Percentiles rank a stretch among this genome's conserved stretches.
Conservation (phyloP, 768 basidiomycete species). For the Leccinum arenicola region DNA sequence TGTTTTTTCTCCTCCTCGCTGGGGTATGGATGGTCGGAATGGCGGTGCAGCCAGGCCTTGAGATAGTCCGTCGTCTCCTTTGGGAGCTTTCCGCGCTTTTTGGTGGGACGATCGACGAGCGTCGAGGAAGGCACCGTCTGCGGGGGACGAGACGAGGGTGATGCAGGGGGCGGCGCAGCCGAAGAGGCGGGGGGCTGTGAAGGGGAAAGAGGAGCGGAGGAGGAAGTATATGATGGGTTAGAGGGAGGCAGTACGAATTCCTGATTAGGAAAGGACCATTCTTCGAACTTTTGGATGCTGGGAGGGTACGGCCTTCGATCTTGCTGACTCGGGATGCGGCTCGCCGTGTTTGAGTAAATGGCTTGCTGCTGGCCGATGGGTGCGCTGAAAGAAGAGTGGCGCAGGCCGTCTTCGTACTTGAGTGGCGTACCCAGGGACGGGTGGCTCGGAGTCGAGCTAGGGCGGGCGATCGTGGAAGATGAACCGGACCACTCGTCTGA, state of each 20-base stretch:
- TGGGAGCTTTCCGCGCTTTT: constrained; percentile 84
- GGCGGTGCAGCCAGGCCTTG: constrained; percentile 85
- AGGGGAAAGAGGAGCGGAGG: constrained; percentile 41
- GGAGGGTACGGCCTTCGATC: constrained; percentile 53
- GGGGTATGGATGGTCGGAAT: constrained; percentile 87
- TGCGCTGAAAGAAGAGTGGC: constrained; percentile 65
- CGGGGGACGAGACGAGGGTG: constrained; percentile 48
- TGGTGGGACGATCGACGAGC: constrained; percentile 72
- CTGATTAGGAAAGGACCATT: constrained; percentile 65
- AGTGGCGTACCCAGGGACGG: constrained; percentile 45
- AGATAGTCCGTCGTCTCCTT: constrained; percentile 89
- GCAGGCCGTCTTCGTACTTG: constrained; percentile 70
- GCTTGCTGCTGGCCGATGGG: constrained; percentile 51
- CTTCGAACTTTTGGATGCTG: constrained; percentile 56
- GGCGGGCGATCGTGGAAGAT: constrained; percentile 59
- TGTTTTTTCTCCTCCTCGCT: constrained; percentile 84
- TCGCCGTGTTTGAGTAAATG: constrained; percentile 57
- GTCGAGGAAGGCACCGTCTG: constrained; percentile 50
- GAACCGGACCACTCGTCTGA: constrained; percentile 55
- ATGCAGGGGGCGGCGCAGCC: constrained; percentile 41
- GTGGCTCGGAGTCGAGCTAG: constrained; percentile 65
- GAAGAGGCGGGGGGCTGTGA: constrained; percentile 28
- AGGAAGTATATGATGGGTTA: constrained; percentile 11
- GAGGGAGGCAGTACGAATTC: constrained; percentile 49
- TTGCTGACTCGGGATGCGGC: constrained; percentile 70